Conservation (phyloP, 1,284 basidiomycete species). For the Sporisorium graminicola region DNA sequence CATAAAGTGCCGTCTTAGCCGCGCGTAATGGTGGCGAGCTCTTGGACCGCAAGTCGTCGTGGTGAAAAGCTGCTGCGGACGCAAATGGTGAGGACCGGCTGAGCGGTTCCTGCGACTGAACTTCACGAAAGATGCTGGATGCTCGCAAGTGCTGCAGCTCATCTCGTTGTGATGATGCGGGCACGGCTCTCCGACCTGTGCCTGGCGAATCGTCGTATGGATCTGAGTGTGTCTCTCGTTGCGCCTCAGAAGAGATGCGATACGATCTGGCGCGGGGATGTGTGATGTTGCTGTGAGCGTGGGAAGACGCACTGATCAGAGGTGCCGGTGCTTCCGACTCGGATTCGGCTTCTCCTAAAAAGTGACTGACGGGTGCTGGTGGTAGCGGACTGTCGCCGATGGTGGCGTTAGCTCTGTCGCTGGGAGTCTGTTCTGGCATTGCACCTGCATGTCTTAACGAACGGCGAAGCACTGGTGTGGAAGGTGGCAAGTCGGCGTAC, state of each 20-base stretch:
- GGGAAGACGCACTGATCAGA: background rate
- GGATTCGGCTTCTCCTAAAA: constrained; percentile 44
- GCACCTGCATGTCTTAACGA: constrained; percentile 33
- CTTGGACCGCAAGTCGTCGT: constrained; percentile 39
- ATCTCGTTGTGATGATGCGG: constrained; percentile 30
- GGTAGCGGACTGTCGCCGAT: constrained; percentile 49
- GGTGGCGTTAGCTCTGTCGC: constrained; percentile 43
- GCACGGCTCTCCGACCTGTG: constrained; percentile 35
- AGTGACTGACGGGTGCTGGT: constrained; percentile 52
- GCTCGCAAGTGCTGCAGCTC: constrained; percentile 37
- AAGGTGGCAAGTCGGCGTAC: constrained; percentile 29
- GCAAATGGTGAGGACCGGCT: constrained; percentile 43
- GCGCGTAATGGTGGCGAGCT: constrained; percentile 39
- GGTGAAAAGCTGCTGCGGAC: constrained; percentile 1
- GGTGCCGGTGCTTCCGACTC: constrained; percentile 18
- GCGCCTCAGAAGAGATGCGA: constrained; percentile 27
- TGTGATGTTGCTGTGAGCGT: constrained; percentile 6
- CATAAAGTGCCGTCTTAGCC: constrained; percentile 10
- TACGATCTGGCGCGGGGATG: constrained; percentile 19
- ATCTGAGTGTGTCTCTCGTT: constrained; percentile 28
- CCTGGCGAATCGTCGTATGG: constrained; percentile 52
- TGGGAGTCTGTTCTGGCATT: constrained; percentile 33
- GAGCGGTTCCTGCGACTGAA: constrained; percentile 20
- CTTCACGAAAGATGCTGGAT: constrained; percentile 33
- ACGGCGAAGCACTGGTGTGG: constrained; percentile 40